A percentile compares a stretch with the other conserved stretches of the same genome.
Conservation (phyloP, 345 rosid genomes). For the Eucalyptus urophylla region DNA sequence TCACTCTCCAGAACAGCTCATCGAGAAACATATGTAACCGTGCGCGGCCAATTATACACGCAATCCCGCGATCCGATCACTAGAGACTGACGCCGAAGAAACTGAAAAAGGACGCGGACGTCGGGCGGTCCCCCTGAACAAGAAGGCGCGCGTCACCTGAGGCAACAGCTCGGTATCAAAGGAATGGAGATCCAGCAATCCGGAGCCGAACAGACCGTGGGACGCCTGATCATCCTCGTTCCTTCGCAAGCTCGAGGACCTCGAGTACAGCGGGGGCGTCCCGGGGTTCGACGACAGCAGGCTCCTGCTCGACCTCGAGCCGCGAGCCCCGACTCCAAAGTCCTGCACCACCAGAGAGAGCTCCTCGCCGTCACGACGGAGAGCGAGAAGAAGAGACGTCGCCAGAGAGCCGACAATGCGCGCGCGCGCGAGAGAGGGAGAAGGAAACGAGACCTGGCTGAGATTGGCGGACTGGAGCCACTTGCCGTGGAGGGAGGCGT, state of each 20-base stretch:
- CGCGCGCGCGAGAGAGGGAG: no score
- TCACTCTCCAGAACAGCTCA: neutral
- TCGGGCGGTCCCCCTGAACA: neutral
- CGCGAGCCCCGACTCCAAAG: neutral
- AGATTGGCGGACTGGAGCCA: conserved; percentile 25
- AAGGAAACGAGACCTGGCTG: neutral
- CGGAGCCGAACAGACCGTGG: conserved; percentile 24
- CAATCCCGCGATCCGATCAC: neutral
- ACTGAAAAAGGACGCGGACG: neutral
- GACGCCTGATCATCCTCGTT: conserved; percentile 14
- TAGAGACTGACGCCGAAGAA: neutral
- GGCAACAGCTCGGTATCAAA: conserved; percentile 49
- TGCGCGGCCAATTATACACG: neutral
- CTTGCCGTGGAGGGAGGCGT: conserved; percentile 11
- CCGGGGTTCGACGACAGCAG: neutral
- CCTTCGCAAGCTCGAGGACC: conserved; percentile 36
- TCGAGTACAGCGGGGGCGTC: conserved; percentile 2
- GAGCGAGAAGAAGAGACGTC: neutral
- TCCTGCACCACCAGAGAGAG: neutral
- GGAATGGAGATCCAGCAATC: conserved; percentile 53
- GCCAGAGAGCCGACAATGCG: neutral
- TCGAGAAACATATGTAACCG: neutral
- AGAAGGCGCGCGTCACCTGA: conserved; percentile 6
- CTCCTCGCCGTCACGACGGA: neutral
- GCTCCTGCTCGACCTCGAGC: neutral